Evolutionary conservation across 768 basidiomycete genomes (phyloP), one percentile per base, ranked within the genome.

Genomic region (Termitomyces sp.): DNA sequence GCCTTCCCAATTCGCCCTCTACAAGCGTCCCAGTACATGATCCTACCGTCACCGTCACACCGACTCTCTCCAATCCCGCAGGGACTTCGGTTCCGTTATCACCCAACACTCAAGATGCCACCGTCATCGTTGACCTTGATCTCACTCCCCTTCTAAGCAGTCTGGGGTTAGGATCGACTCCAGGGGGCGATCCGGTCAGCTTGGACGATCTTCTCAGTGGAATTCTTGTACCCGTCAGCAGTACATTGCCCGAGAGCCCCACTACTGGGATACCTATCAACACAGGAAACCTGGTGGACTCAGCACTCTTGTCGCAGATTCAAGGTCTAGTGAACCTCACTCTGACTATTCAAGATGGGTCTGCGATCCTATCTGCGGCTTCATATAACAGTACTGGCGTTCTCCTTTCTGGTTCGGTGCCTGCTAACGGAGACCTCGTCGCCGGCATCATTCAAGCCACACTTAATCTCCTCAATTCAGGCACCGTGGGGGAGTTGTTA

Each of bases 91-190:
- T 19, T 25, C 55, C 55, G 4, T 41, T 43, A 19, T 32, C 40
- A 3, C 40, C 51, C 17, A 56, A 57, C 39, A 34, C 43, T 2
- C 30, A 40, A 5, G 58, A 66, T 46, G 49, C 55, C 30, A 67
- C 67, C 19, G 59, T 68, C 43, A 54, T 68, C 25, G 47, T 70
- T 17, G 63, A 63, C 25, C 55, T 69, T 16, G 63, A 68, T 28
- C 54, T 70, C 21, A 64, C 67, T 46, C 27, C 52, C 10, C 37
- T 70, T 25, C 51, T 68, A 54, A 54, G 67, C 52, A 62, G 42
- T 19, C 50, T 70, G 5, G 62, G 57, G 3, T 61, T 69, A 45
- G 68, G 66, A 9, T 43, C 59, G 3, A 43, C 23, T 32, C 28
- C 27, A 14, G 44, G 39, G 3, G 48, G 28, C 12, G 32, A 41